Evolutionary conservation across 2,329 filamentous ascomycete species (phyloP), one percentile per base, ranked within the genome.

Genomic region (Botrytis elliptica): DNA sequence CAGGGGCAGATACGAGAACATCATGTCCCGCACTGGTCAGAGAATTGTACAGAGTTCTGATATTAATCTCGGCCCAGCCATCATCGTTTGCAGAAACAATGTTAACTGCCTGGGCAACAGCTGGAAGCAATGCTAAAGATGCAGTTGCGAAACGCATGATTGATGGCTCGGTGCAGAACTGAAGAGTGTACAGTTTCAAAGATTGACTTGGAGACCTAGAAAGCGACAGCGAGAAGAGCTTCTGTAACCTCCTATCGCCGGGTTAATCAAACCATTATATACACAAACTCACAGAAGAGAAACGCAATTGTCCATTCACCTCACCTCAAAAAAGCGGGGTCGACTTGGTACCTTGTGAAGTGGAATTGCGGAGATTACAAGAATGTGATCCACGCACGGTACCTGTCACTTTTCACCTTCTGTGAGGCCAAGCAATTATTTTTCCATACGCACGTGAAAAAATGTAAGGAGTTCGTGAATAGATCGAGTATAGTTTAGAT

Each of bases 1-100:
- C 66, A 25, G 66, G 66, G 22, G 66, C 36, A 42, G 66, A 69
- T 57, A 69, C n/a, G 25, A 69, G 66, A 69, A 69, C 66, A 44
- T 69, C 66, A 57, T 69, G 36, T 9, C 66, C 66, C 25, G 36
- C 36, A 14, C 12, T 57, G n/a, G 66, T 42, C 18, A 69, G n/a
- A 42, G 66, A 42, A 57, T 42, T 42, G 66, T 69, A 69, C 52
- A 69, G 40, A 40, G 36, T 25, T 69, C 66, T 40, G 25, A 69
- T 69, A 38, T 59, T 59, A 18, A 59, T 69, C 36, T 69, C 66
- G 9, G 66, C 66, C 66, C 66, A 69, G 1, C 66, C 66, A 22
- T 69, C 66, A 22, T 69, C 66, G n/a, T 69, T 69, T 2, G 36
- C 29, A 12, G 49, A 57, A 20, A 69, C 33, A 18, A 69, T 69